Evolutionary conservation across 305 asterid species (phyloP), one percentile per base, ranked within the genome.

Genomic region (Rubia tinctorum): DNA sequence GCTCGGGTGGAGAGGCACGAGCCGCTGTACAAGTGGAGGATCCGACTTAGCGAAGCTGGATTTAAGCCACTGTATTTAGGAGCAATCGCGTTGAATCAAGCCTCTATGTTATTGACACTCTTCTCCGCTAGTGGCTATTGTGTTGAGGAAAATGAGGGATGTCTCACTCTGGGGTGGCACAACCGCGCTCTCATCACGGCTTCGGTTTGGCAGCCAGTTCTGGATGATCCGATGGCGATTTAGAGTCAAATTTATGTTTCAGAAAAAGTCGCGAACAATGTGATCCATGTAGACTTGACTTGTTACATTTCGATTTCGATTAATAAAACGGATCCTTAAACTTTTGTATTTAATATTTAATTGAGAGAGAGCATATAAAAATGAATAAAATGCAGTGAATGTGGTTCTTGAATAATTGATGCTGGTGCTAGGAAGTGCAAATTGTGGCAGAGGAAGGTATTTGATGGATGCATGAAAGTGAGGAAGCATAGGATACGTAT

Each of bases 161-260:
- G 81, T 51, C 65, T 80, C n/a, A 80, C 76, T 1, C 66, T 80
- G 8, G 84, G 81, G 45, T 80, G 81, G 84, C 81, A 80, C 71
- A 60, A 60, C 69, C 73, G 79, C 30, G 79, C 79, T 2, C 84
- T 80, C 71, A 69, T 80, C 49, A 71, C 81, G 0, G 80, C 84
- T 43, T 77, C 84, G 62, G 81, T 76, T 65, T 80, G 84, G 84
- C 73, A 80, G 22, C 78, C 70, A 8, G 51, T 45, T 22, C 51
- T 7, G 1, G 61, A 27, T 13, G 67, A 71, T 51, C 62, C 69
- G 14, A 13, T 59, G 11, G 34, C 34, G 34, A 30, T n/a, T n/a
- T n/a, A n/a, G n/a, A n/a, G n/a, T n/a, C n/a, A n/a, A n/a, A n/a
- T n/a, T n/a, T n/a, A n/a, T n/a, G n/a, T n/a, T n/a, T n/a, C n/a